These are phyloP conservation scores for Linnemannia elongata DNA, from an alignment of 192 early-diverging fungal species.

Conservation along the genomic window DNA sequence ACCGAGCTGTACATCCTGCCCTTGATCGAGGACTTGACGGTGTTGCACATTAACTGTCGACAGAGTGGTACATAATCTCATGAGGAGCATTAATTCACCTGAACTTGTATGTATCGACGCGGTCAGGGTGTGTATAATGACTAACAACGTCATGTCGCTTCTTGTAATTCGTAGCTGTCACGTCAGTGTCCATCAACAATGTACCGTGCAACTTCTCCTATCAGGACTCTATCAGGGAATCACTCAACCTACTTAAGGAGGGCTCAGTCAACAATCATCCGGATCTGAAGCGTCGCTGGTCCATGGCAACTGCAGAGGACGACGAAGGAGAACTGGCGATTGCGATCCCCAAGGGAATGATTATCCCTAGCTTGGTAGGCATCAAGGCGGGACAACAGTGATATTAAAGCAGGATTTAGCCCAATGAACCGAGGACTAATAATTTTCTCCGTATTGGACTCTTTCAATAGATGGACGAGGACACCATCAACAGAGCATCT, in stretches of 20 bases:
- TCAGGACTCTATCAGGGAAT: slow-evolving; percentile 60
- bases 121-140: background rate
- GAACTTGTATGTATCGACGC: background rate
- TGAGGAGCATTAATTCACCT: background rate
- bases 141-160: background rate
- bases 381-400: background rate
- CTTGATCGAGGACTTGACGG: slow-evolving; percentile 50
- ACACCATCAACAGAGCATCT: slow-evolving; percentile 27
- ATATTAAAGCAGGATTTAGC: background rate
- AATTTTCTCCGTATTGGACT: slow-evolving; percentile 14
- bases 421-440: slow-evolving; percentile 4
- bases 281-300: slow-evolving; percentile 61
- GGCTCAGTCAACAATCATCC: slow-evolving; percentile 62
- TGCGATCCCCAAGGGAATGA: slow-evolving; percentile 51
- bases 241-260: slow-evolving; percentile 44
- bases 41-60: slow-evolving; percentile 61
- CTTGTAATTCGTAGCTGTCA: slow-evolving; percentile 39
- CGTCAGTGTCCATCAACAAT: slow-evolving; percentile 54
- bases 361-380: slow-evolving; percentile 47
- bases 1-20: slow-evolving; percentile 66
- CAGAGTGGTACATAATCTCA: slow-evolving; percentile 57
- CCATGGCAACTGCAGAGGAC: slow-evolving; percentile 60
- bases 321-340: slow-evolving; percentile 65
- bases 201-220: slow-evolving; percentile 51
- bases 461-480: slow-evolving; percentile 34